A percentile compares a stretch with the other conserved stretches of the same genome.
phyloP scores from a whole-genome alignment of 2,329 filamentous ascomycete genomes.

The Berkeleyomyces rouxiae region DNA sequence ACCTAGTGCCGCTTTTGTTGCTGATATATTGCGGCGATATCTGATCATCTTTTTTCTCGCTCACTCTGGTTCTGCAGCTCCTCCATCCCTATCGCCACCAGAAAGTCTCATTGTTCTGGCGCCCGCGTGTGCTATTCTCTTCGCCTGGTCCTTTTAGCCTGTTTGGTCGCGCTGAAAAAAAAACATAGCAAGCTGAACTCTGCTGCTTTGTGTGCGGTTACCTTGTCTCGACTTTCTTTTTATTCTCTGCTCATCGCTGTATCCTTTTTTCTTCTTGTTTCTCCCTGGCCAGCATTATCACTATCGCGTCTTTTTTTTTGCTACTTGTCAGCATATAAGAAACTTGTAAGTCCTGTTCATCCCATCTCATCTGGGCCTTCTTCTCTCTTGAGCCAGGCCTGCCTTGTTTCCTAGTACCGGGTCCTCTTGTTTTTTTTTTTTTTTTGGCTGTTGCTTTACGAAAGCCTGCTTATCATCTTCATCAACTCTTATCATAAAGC shows the following conservation, averaged over 20 bases:
- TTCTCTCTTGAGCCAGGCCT: not conserved
- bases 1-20: too few species aligned
- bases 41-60: not conserved
- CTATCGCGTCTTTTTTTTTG: not conserved
- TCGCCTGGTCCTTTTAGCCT: not conserved
- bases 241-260: not conserved
- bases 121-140: not conserved
- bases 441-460: not conserved
- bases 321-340: not conserved
- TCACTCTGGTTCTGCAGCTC: not conserved
- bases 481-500: not conserved
- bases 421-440: not conserved
- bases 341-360: not conserved
- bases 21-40: not conserved
- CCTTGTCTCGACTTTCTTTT: not conserved
- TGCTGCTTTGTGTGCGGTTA: not conserved
- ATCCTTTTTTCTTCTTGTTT: not conserved
- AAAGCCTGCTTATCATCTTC: not conserved
- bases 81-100: not conserved
- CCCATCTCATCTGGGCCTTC: not conserved
- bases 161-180: not conserved
- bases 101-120: not conserved
- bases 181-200: constrained; percentile 2
- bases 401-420: not conserved
- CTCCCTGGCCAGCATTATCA: not conserved